Percentiles rank a stretch among this genome's conserved stretches.
Conservation (phyloP, 306 rosid genomes). For the Leucaena leucocephala region DNA sequence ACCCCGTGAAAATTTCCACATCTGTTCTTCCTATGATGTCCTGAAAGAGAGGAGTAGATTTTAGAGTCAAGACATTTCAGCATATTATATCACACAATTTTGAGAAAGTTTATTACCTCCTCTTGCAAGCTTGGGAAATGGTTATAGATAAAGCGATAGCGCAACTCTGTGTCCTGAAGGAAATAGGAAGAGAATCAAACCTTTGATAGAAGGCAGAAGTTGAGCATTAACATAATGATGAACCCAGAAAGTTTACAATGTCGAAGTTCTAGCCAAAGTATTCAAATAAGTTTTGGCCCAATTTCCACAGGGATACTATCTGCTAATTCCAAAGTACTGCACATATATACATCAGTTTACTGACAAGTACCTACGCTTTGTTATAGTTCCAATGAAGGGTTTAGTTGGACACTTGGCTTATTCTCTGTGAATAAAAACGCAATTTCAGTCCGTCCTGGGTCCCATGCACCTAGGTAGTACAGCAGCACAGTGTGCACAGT, state of each 20-base stretch:
- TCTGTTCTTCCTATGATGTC: conserved; percentile 94
- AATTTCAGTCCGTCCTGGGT: conserved; percentile 5
- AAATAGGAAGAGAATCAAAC: conserved; percentile 24
- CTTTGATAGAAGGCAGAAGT: background rate
- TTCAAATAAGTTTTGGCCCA: background rate
- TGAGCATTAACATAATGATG: background rate
- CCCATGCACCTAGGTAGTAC: background rate
- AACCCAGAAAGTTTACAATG: background rate
- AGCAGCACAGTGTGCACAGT: conserved; percentile 4
- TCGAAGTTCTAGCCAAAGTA: background rate
- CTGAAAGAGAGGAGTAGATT: conserved; percentile 39
- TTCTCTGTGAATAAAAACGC: conserved; percentile 3
- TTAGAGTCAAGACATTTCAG: conserved; percentile 20
- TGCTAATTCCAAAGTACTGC: background rate
- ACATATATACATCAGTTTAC: background rate
- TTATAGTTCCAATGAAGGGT: background rate
- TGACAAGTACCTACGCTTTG: background rate
- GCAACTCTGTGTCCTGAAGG: conserved; percentile 78
- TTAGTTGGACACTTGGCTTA: background rate
- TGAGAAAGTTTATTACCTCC: conserved; percentile 59
- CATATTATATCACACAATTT: conserved; percentile 10
- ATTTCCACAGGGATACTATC: background rate
- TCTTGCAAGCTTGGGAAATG: conserved; percentile 88
- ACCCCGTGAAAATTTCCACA: conserved; percentile 85
- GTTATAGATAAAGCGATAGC: conserved; percentile 86